phyloP scores from a whole-genome alignment of 2,329 filamentous ascomycete genomes.

The Colletotrichum tropicicola region DNA sequence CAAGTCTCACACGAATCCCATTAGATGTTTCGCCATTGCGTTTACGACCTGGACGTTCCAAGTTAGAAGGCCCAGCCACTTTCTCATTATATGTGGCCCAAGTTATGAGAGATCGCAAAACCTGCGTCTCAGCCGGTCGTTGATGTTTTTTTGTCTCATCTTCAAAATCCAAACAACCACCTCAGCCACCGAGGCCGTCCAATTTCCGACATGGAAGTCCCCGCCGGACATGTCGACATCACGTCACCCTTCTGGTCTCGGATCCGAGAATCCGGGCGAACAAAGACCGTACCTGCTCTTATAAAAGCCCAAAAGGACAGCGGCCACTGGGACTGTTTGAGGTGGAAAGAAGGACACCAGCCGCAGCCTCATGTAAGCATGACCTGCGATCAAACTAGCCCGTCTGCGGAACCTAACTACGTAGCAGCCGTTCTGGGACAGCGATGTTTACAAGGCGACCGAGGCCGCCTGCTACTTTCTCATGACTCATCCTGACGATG shows the following conservation, averaged over 20 bases:
- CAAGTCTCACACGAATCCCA: too few species aligned
- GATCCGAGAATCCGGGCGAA: not conserved
- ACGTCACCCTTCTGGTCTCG: conserved; percentile 5
- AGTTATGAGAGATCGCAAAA: too few species aligned
- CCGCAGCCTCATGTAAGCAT: conserved; percentile 2
- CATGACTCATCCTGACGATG: not conserved
- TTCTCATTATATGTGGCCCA: too few species aligned
- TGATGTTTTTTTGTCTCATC: too few species aligned
- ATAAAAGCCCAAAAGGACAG: conserved; percentile 8
- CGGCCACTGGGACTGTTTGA: conserved; percentile 11
- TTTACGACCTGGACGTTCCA: too few species aligned
- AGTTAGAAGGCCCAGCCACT: too few species aligned
- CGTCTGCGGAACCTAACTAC: too few species aligned
- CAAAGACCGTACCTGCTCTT: conserved; percentile 3
- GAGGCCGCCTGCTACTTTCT: conserved; percentile 16
- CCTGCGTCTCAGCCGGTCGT: too few species aligned
- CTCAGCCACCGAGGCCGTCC: too few species aligned
- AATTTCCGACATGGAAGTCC: conserved; percentile 3
- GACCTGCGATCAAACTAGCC: not conserved
- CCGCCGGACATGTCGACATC: not conserved
- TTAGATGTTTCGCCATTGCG: too few species aligned
- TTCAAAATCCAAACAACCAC: too few species aligned
- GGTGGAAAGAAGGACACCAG: conserved; percentile 10
- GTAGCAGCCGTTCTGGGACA: conserved; percentile 14
- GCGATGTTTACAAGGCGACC: conserved; percentile 14